Percentiles rank a stretch among this genome's conserved stretches.
These are phyloP conservation scores for Diaporthe citrichinensis DNA, from an alignment of 2,329 filamentous ascomycete genomes.

Conservation along the genomic window DNA sequence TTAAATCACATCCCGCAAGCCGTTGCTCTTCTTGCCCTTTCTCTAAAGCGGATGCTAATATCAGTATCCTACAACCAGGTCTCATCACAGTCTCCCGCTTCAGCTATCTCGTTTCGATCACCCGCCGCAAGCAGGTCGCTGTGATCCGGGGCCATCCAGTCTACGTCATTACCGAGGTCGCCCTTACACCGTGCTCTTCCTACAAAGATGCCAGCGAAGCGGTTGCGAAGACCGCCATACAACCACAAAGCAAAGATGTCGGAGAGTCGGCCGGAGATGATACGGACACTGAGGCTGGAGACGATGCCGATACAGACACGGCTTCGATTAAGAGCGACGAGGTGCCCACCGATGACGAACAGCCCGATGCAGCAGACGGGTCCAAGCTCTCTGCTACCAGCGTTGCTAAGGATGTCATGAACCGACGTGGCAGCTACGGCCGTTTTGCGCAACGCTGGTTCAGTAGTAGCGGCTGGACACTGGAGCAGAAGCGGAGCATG, in stretches of 20 bases:
- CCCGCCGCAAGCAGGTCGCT: conserved; percentile 88
- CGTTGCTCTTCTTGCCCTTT: background rate
- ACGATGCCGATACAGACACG: conserved; percentile 59
- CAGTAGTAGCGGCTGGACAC: conserved; percentile 84
- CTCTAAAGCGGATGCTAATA: background rate
- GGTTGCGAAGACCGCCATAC: conserved; percentile 71
- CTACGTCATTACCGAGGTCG: conserved; percentile 90
- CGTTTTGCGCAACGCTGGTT: conserved; percentile 94
- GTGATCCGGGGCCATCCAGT: conserved; percentile 85
- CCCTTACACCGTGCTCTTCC: conserved; percentile 88
- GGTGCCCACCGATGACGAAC: conserved; percentile 56
- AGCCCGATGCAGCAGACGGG: conserved; percentile 15
- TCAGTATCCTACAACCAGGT: conserved; percentile 65
- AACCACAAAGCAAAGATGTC: conserved; percentile 52
- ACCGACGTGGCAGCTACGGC: conserved; percentile 85
- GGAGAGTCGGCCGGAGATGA: conserved; percentile 53
- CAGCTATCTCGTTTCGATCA: conserved; percentile 90
- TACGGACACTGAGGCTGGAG: conserved; percentile 59
- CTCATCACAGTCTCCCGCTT: conserved; percentile 85
- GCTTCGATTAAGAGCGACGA: conserved; percentile 55
- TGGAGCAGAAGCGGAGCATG: conserved; percentile 77
- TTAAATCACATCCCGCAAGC: background rate
- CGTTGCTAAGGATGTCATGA: conserved; percentile 90
- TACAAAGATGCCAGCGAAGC: conserved; percentile 80
- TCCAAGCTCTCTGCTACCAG: conserved; percentile 61